Percentiles rank a stretch among this genome's conserved stretches.
Conservation (phyloP, 75 land plant species). For the Selaginella moellendorffii region DNA sequence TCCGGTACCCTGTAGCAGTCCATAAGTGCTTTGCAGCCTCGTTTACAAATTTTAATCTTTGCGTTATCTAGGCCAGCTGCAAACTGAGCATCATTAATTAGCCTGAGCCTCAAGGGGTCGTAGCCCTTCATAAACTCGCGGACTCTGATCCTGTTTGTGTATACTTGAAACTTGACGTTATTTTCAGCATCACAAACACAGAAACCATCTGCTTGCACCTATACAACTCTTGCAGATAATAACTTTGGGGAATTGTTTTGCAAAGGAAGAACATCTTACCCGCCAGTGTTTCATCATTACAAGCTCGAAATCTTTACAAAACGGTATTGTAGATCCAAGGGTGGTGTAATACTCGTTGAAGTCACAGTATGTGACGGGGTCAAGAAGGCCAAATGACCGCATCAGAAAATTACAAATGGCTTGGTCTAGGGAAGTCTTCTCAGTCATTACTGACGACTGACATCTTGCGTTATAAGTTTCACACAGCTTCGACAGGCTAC, state of each 20-base stretch:
- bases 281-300: slow-evolving; percentile 24
- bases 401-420: slow-evolving; percentile 13
- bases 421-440: slow-evolving; percentile 13
- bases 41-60: slow-evolving; percentile 9
- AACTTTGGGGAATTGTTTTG: too few species aligned
- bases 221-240: background rate
- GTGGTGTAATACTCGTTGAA: slow-evolving; percentile 23
- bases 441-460: slow-evolving; percentile 24
- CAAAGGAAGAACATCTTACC: slow-evolving; percentile 11
- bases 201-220: slow-evolving; percentile 21
- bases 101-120: slow-evolving; percentile 19
- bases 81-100: slow-evolving; percentile 19
- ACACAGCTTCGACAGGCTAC: slow-evolving; percentile 9
- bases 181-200: slow-evolving; percentile 18
- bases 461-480: slow-evolving; percentile 18
- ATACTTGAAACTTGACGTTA: slow-evolving; percentile 21
- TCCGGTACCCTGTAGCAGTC: slow-evolving; percentile 25
- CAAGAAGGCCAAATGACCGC: slow-evolving; percentile 15
- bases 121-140: slow-evolving; percentile 24
- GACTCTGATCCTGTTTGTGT: slow-evolving; percentile 20
- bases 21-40: slow-evolving; percentile 10
- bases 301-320: slow-evolving; percentile 16
- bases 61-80: slow-evolving; percentile 24
- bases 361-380: slow-evolving; percentile 14
- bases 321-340: slow-evolving; percentile 11